Evolutionary conservation across 2,329 filamentous ascomycete species (phyloP).

Genomic region (Didymella exigua): DNA sequence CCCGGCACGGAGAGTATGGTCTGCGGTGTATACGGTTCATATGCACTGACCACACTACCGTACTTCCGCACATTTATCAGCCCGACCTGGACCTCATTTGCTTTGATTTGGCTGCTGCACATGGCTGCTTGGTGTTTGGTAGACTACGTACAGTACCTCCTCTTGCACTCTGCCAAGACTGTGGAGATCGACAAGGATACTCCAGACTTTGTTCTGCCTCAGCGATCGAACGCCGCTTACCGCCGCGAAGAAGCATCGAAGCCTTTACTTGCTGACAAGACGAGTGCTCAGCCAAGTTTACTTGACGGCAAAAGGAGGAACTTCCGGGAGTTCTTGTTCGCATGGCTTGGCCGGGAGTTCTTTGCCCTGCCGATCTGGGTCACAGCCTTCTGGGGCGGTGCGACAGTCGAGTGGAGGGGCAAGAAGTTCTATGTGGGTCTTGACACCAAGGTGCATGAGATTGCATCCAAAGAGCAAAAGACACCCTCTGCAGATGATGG

Average conservation of each 20-base stretch:
- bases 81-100: constrained; percentile 71
- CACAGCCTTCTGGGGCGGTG: constrained; percentile 86
- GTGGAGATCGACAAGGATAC: constrained; percentile 74
- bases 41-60: constrained; percentile 75
- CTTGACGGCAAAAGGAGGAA: constrained; percentile 55
- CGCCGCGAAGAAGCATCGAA: constrained; percentile 24
- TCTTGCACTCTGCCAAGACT: constrained; percentile 74
- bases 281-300: constrained; percentile 18
- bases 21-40: constrained; percentile 80
- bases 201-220: constrained; percentile 69
- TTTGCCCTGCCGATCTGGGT: constrained; percentile 89
- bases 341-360: constrained; percentile 84
- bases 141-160: constrained; percentile 75
- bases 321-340: constrained; percentile 73
- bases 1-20: constrained; percentile 88
- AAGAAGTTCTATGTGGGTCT: constrained; percentile 79
- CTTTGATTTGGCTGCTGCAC: constrained; percentile 67
- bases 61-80: constrained; percentile 65
- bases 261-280: constrained; percentile 29
- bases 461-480: constrained; percentile 32
- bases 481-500: background rate
- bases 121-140: constrained; percentile 73
- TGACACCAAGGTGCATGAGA: constrained; percentile 79
- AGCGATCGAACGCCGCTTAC: constrained; percentile 47
- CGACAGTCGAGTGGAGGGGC: constrained; percentile 86